Evolutionary conservation across 495 filamentous ascomycete species (phyloP).

Genomic region (Corynascus novoguineensis): DNA sequence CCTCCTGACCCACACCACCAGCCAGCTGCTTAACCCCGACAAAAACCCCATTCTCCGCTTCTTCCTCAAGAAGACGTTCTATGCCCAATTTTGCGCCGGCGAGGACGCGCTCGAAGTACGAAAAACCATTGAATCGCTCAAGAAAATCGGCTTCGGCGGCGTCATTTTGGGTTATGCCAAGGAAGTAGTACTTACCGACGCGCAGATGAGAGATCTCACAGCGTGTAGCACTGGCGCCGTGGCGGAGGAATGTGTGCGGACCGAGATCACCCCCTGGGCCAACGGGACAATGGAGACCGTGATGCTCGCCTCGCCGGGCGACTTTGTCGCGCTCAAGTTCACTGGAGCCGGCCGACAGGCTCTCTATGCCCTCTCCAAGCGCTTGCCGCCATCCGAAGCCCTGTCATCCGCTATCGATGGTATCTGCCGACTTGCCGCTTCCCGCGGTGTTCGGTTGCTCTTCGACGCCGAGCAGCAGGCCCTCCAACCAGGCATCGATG

Average conservation of each 20-base stretch:
- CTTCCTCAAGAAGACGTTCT: constrained; percentile 71
- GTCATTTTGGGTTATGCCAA: constrained; percentile 73
- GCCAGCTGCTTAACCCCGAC: constrained; percentile 52
- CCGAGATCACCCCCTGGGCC: constrained; percentile 67
- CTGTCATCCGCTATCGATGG: constrained; percentile 64
- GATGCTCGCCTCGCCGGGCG: constrained; percentile 62
- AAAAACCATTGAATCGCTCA: constrained; percentile 53
- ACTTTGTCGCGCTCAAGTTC: constrained; percentile 90
- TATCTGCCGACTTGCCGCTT: constrained; percentile 70
- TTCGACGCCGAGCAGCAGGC: constrained; percentile 86
- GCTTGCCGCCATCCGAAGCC: constrained; percentile 52
- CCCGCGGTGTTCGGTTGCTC: constrained; percentile 66
- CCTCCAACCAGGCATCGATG: constrained; percentile 76
- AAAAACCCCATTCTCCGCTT: constrained; percentile 50
- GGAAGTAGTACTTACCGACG: constrained; percentile 61
- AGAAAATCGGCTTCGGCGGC: constrained; percentile 63
- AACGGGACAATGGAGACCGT: constrained; percentile 73
- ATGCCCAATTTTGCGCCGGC: constrained; percentile 80
- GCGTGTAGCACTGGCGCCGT: constrained; percentile 27
- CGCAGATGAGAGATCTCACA: constrained; percentile 39
- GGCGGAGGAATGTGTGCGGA: constrained; percentile 43
- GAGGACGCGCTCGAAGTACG: constrained; percentile 58
- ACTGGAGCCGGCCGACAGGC: constrained; percentile 83
- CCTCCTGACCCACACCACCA: constrained; percentile 63
- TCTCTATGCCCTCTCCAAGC: constrained; percentile 55